Evolutionary conservation across 305 asterid species (phyloP).

Genomic region (Solanum chacoense): DNA sequence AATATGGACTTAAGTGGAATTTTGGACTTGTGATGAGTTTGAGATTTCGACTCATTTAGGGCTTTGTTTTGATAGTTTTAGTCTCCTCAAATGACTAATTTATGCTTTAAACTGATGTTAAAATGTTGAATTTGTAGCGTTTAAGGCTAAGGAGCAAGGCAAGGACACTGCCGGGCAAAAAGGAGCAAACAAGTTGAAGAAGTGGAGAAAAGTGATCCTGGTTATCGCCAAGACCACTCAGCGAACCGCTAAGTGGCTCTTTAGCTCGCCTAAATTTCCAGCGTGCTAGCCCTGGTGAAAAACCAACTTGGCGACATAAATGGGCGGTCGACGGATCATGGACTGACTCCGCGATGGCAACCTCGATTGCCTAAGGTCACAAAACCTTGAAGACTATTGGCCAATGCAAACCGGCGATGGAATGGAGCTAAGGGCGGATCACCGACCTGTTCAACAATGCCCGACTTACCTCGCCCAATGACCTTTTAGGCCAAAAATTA

Average conservation of each 20-base stretch:
- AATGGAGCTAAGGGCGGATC: too few relatives aligned
- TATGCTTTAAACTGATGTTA: background rate
- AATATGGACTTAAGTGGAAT: background rate
- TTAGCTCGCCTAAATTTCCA: background rate
- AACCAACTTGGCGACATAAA: background rate
- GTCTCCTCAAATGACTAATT: background rate
- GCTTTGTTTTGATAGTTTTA: background rate
- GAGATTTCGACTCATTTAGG: background rate
- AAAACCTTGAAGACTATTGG: too few relatives aligned
- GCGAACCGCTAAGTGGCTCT: background rate
- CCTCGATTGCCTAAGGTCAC: too few relatives aligned
- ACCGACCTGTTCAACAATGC: too few relatives aligned
- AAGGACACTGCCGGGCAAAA: background rate
- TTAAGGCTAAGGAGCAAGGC: background rate
- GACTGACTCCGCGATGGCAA: background rate
- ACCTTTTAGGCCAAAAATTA: too few relatives aligned
- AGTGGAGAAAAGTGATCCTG: background rate
- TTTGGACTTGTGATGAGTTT: background rate
- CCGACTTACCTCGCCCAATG: too few relatives aligned
- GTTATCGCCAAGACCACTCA: background rate
- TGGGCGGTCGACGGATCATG: background rate
- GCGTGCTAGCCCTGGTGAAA: background rate
- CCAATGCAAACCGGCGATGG: too few relatives aligned
- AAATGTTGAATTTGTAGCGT: too few relatives aligned
- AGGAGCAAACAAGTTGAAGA: background rate